Evolutionary conservation across 192 early-diverging fungal genomes (phyloP).

Genomic region (Backusella australiensis): DNA sequence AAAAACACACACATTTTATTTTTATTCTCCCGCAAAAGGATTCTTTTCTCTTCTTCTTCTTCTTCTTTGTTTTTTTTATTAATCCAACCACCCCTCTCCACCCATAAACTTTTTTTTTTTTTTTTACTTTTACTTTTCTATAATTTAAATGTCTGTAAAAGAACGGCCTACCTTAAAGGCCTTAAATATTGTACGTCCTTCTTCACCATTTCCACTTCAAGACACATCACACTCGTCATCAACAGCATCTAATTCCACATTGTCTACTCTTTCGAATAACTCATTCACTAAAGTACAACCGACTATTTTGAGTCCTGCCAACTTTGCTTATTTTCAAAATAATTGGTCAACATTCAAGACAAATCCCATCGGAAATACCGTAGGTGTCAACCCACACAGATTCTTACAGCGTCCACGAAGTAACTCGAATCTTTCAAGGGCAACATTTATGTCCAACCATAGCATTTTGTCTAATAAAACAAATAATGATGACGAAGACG

Average conservation of each 20-base stretch:
- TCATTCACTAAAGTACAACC: constrained; percentile 6
- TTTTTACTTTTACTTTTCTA: not conserved
- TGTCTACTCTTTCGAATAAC: constrained; percentile 8
- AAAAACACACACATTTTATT: not conserved
- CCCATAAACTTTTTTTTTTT: not conserved
- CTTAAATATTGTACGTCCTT: constrained; percentile 31
- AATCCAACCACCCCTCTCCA: not conserved
- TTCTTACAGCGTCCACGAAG: constrained; percentile 16
- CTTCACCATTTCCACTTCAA: constrained; percentile 13
- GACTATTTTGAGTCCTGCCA: constrained; percentile 19
- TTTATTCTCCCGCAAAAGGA: not conserved
- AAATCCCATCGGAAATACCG: constrained; percentile 4
- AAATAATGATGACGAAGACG: not conserved
- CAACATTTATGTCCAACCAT: not conserved
- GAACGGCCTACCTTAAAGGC: constrained; percentile 24
- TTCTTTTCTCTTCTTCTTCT: not conserved
- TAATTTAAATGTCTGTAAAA: constrained; percentile 3
- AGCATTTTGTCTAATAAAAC: not conserved
- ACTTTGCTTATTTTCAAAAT: constrained; percentile 1
- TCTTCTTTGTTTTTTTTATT: not conserved
- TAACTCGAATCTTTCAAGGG: constrained; percentile 16
- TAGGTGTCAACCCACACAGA: constrained; percentile 10
- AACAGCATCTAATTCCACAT: constrained; percentile 19
- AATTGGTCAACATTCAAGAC: not conserved
- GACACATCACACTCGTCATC: constrained; percentile 21